These are phyloP conservation scores for Eustoma russellianum DNA, from an alignment of 257 asterid genomes.

Conservation along the genomic window DNA sequence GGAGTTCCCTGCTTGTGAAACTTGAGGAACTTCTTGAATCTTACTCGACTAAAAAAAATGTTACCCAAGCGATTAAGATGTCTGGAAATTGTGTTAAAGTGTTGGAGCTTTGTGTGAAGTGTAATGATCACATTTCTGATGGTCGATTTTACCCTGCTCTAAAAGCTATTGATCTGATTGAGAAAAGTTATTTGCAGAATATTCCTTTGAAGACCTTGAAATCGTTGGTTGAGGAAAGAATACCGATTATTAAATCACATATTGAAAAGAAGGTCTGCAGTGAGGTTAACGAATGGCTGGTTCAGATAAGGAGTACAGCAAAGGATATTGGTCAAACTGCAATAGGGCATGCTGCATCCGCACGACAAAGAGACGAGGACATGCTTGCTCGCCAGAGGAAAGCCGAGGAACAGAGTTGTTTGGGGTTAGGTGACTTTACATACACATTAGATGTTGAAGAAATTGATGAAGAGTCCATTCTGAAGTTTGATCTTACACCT, in stretches of 20 bases:
- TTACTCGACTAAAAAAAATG: slow-evolving; percentile 61
- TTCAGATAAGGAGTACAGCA: slow-evolving; percentile 69
- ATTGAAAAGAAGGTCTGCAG: slow-evolving; percentile 71
- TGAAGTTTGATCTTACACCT: slow-evolving; percentile 85
- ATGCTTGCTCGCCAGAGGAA: slow-evolving; percentile 91
- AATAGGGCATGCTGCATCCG: slow-evolving; percentile 66
- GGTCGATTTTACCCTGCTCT: slow-evolving; percentile 84
- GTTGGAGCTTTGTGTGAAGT: slow-evolving; percentile 74
- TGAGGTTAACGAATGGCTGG: slow-evolving; percentile 91
- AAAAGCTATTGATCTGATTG: slow-evolving; percentile 76
- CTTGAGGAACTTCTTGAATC: slow-evolving; percentile 86
- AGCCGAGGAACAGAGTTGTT: slow-evolving; percentile 76
- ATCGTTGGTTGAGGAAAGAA: slow-evolving; percentile 44
- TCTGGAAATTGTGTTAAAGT: slow-evolving; percentile 62
- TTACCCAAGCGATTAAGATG: slow-evolving; percentile 77
- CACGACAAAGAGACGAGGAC: slow-evolving; percentile 92
- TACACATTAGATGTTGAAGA: slow-evolving; percentile 82
- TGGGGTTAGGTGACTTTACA: slow-evolving; percentile 71
- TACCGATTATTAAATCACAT: slow-evolving; percentile 62
- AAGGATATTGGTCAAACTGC: slow-evolving; percentile 87
- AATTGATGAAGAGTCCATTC: slow-evolving; percentile 57
- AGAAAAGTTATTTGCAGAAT: slow-evolving; percentile 50
- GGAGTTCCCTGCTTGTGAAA: slow-evolving; percentile 59
- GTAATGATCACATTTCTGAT: slow-evolving; percentile 64
- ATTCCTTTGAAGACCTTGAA: slow-evolving; percentile 60